Base-by-base conservation (phyloP, 495 filamentous ascomycete species). In the Podospora pseudocomata region DNA sequence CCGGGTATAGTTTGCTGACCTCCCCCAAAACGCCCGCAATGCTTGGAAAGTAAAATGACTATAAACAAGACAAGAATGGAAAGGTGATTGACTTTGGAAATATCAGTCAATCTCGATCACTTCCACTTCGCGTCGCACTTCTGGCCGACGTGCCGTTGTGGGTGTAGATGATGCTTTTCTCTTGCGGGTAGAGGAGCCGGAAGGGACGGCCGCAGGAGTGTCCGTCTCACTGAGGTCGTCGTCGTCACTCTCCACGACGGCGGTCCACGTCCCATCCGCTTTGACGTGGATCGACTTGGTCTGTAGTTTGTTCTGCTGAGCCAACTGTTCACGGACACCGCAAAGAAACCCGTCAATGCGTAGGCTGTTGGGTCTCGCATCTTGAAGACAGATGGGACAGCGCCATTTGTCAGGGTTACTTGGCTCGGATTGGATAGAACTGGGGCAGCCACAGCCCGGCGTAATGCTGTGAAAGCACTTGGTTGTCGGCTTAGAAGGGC, bases 331-430 rank as follows among this genome's bases (percentile, higher is more conserved):
- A 53, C 82, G 85, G 1, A 96, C 85, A 4, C 84, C 79, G 26
- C 80, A 75, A 55, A 97, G 80, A 72, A 92, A 96, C 4, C 81
- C 83, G 74, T 97, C 93, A 13, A 92, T 78, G 20, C 86, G 70
- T 13, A 97, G 80, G 55, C 75, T 84, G 28, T 86, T 83, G 0
- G 94, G 93, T 9, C 93, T 84, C 7, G 90, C 91, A 73, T 96
- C 92, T 39, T 83, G 81, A 4, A 54, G 57, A 77, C 94, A 97
- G 63, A 95, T 85, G 0, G 94, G 93, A 72, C 94, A 97, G 55
- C 80, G 85, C 91, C 93, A 96, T 64, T 87, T 85, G 63, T 95
- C 91, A n/a, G 86, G 82, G 66, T 86, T 80, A 44, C 84, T 84
- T 0, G 87, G 85, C 67, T 84, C 81, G 3, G 65, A 11, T 5